Evolutionary conservation across 2,329 filamentous ascomycete species (phyloP).

Genomic region (Nigrospora osmanthi): DNA sequence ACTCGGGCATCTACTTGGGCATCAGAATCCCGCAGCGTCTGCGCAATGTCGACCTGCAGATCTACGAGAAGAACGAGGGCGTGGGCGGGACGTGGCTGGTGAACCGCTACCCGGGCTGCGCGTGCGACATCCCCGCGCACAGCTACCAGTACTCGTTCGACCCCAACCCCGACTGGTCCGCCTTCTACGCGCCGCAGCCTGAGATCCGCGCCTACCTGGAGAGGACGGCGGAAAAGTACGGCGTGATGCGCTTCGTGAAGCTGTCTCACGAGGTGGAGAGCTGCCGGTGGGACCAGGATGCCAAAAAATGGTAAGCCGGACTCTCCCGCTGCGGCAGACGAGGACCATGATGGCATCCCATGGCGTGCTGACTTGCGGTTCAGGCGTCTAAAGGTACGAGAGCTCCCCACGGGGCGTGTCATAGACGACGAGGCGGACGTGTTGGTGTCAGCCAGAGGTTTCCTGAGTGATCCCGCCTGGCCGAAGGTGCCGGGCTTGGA

Average conservation of each 20-base stretch:
- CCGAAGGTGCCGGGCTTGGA: slow-evolving; percentile 33
- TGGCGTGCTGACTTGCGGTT: background rate
- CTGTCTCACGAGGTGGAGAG: slow-evolving; percentile 30
- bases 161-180: slow-evolving; percentile 45
- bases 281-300: slow-evolving; percentile 29
- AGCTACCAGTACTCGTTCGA: slow-evolving; percentile 50
- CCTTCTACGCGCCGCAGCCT: slow-evolving; percentile 37
- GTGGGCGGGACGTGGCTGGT: slow-evolving; percentile 30
- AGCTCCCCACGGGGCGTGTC: slow-evolving; percentile 23
- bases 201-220: slow-evolving; percentile 44
- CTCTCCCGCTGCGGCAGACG: too few species aligned
- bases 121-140: slow-evolving; percentile 31
- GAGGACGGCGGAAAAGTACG: slow-evolving; percentile 35
- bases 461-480: slow-evolving; percentile 34
- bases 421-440: slow-evolving; percentile 32
- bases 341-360: background rate
- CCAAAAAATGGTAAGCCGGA: slow-evolving; percentile 27
- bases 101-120: slow-evolving; percentile 27
- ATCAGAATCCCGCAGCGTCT: slow-evolving; percentile 24
- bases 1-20: slow-evolving; percentile 24
- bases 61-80: slow-evolving; percentile 24
- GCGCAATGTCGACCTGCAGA: slow-evolving; percentile 22
- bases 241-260: slow-evolving; percentile 37
- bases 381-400: slow-evolving; percentile 25
- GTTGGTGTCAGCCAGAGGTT: slow-evolving; percentile 31